Conservation (phyloP, 805 yeast genomes). For the Barnettozyma botsteinii region DNA sequence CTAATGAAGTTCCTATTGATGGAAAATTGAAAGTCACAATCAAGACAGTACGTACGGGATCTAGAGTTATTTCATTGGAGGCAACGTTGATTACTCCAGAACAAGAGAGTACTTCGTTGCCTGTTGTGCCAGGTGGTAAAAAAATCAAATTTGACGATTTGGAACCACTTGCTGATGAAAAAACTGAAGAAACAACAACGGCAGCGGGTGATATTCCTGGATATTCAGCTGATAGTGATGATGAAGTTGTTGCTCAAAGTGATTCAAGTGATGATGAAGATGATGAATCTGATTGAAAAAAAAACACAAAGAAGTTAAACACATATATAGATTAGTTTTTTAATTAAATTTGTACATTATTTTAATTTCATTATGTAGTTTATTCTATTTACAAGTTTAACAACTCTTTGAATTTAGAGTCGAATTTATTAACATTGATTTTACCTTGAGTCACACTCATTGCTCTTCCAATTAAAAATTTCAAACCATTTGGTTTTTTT, state of each 20-base stretch:
- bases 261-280: constrained; percentile 24
- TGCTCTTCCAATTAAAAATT: constrained; percentile 76
- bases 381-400: constrained; percentile 10
- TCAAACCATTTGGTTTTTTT: constrained; percentile 57
- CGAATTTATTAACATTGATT: constrained; percentile 32
- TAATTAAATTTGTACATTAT: too few species aligned
- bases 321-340: too few species aligned
- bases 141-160: constrained; percentile 48
- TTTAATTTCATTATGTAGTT: neutral
- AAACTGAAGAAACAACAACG: constrained; percentile 15
- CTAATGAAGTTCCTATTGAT: constrained; percentile 63
- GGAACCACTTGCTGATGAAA: constrained; percentile 23
- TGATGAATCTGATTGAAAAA: constrained; percentile 19
- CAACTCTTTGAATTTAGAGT: constrained; percentile 28
- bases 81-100: constrained; percentile 58
- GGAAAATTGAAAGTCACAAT: constrained; percentile 78
- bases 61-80: constrained; percentile 78
- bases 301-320: neutral
- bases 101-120: constrained; percentile 46
- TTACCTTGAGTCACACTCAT: constrained; percentile 75
- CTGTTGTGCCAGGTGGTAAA: constrained; percentile 36
- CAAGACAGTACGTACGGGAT: constrained; percentile 65
- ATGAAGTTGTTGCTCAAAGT: constrained; percentile 22
- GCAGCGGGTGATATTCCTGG: constrained; percentile 8
- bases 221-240: constrained; percentile 17